Evolutionary conservation across 108 stramenopile species (phyloP).

Genomic region (Conticribra weissflogii): DNA sequence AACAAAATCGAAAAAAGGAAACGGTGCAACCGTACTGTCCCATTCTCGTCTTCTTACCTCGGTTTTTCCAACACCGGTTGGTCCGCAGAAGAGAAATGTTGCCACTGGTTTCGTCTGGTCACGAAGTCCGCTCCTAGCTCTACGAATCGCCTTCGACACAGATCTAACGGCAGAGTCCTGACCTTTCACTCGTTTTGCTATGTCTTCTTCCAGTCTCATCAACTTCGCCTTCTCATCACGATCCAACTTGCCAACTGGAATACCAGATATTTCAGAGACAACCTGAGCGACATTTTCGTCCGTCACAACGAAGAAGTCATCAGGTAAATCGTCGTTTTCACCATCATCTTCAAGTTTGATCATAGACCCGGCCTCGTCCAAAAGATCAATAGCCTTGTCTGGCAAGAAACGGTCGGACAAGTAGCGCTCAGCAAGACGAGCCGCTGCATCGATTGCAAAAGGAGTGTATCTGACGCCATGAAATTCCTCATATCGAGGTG

Average conservation of each 20-base stretch:
- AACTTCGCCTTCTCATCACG: slow-evolving; percentile 83
- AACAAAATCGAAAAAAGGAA: neutral
- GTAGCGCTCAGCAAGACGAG: slow-evolving; percentile 74
- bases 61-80: slow-evolving; percentile 87
- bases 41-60: no score
- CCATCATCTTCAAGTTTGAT: slow-evolving; percentile 68
- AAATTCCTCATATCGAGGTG: slow-evolving; percentile 80
- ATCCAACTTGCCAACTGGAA: slow-evolving; percentile 75
- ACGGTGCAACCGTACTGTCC: no score
- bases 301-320: slow-evolving; percentile 65
- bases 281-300: slow-evolving; percentile 69
- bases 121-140: slow-evolving; percentile 83
- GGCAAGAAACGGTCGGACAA: slow-evolving; percentile 77
- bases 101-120: slow-evolving; percentile 79
- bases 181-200: slow-evolving; percentile 83
- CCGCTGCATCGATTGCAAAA: slow-evolving; percentile 68
- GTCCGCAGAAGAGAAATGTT: slow-evolving; percentile 86
- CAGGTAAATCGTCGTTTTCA: slow-evolving; percentile 56
- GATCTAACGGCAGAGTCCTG: slow-evolving; percentile 86
- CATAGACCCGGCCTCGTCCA: slow-evolving; percentile 97
- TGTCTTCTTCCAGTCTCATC: slow-evolving; percentile 69
- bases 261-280: slow-evolving; percentile 66
- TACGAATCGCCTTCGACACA: slow-evolving; percentile 78
- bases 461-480: slow-evolving; percentile 74
- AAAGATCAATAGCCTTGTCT: slow-evolving; percentile 91